Percentiles rank a stretch among this genome's conserved stretches.
These are phyloP conservation scores for Kitagawia praeruptora DNA, from an alignment of 129 eudicot genomes.

Conservation along the genomic window DNA sequence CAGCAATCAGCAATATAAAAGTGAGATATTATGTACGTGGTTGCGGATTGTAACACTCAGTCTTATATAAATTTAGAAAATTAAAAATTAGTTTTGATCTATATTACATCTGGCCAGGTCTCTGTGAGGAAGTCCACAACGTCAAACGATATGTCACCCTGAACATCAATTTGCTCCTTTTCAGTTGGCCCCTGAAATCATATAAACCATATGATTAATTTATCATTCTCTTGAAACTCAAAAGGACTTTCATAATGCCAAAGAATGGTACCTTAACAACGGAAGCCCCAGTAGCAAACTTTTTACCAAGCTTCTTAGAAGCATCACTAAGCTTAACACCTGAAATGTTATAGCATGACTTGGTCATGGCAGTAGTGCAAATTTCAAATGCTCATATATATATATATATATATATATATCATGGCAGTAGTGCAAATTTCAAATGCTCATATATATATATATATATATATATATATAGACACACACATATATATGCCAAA, in stretches of 20 bases:
- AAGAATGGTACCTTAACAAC: conserved; percentile 66
- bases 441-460: not conserved
- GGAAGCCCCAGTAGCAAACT: conserved; percentile 98
- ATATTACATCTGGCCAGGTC: conserved; percentile 87
- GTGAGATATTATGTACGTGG: not conserved
- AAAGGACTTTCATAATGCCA: conserved; percentile 3
- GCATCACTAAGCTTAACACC: conserved; percentile 95
- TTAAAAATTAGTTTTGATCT: not conserved
- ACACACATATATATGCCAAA: not conserved
- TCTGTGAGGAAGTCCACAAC: conserved; percentile 91
- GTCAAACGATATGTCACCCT: conserved; percentile 92
- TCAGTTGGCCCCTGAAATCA: conserved; percentile 87
- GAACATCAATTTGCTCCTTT: conserved; percentile 98
- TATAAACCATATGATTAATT: not conserved
- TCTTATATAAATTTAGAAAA: not conserved
- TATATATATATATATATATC: too few species aligned
- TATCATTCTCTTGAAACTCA: not conserved
- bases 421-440: not conserved
- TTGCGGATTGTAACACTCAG: not conserved
- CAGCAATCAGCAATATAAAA: not conserved
- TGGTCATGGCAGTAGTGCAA: not conserved
- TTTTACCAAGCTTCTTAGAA: conserved; percentile 98
- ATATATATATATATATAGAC: too few species aligned
- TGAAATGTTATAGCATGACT: conserved; percentile 15
- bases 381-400: not conserved